Conservation (phyloP, 2,329 filamentous ascomycete species). For the Xylaria sp. region DNA sequence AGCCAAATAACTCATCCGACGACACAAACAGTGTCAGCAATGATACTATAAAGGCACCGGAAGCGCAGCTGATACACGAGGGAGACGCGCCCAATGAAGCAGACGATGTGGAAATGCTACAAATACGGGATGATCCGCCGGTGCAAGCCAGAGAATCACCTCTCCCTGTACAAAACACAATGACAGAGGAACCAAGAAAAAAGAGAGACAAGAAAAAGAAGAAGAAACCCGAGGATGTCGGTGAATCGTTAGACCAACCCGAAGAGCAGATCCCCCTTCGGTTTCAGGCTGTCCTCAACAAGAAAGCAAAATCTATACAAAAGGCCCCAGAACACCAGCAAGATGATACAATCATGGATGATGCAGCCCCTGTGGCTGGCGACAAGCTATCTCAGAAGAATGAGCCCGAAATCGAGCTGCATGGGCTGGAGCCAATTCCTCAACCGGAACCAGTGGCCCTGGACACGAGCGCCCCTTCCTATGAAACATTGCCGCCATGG, state of each 20-base stretch:
- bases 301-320: slow-evolving; percentile 61
- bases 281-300: slow-evolving; percentile 60
- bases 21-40: not conserved
- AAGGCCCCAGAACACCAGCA: slow-evolving; percentile 50
- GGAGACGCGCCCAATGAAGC: not conserved
- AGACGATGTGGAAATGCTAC: slow-evolving; percentile 31
- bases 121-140: not conserved
- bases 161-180: slow-evolving; percentile 8
- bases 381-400: slow-evolving; percentile 7
- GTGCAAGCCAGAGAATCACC: slow-evolving; percentile 2
- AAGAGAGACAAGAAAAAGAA: slow-evolving; percentile 37
- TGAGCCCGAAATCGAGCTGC: slow-evolving; percentile 52
- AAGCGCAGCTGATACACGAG: not conserved
- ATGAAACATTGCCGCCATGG: slow-evolving; percentile 82
- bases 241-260: slow-evolving; percentile 16
- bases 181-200: slow-evolving; percentile 29
- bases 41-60: slow-evolving; percentile 29
- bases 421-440: slow-evolving; percentile 81
- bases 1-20: slow-evolving; percentile 23
- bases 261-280: slow-evolving; percentile 38
- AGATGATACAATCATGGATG: slow-evolving; percentile 41
- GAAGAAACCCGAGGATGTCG: slow-evolving; percentile 31
- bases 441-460: slow-evolving; percentile 72
- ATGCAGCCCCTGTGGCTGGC: slow-evolving; percentile 30
- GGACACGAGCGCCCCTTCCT: slow-evolving; percentile 65